Evolutionary conservation across 148 eudicot genomes (phyloP).

Genomic region (Cornus florida): DNA sequence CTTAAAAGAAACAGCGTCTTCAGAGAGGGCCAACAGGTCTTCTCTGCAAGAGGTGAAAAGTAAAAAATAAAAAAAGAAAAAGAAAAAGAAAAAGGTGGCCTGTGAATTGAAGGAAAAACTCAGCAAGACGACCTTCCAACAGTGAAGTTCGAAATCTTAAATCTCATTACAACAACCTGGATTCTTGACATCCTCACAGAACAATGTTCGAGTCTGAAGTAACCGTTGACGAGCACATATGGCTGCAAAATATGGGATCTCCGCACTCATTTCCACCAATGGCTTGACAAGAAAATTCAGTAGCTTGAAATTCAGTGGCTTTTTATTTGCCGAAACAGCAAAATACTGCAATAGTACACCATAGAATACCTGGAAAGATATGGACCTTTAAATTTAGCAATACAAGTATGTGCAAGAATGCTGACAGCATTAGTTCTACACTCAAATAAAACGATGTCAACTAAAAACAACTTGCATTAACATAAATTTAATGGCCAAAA

Average conservation of each 20-base stretch:
- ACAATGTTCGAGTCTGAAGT: conserved; percentile 54
- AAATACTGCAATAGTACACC: conserved; percentile 92
- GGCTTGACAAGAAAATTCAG: conserved; percentile 85
- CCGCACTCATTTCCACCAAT: conserved; percentile 80
- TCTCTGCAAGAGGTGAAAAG: conserved; percentile 39
- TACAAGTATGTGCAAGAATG: background rate
- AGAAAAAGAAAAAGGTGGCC: background rate
- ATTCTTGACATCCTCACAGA: conserved; percentile 75
- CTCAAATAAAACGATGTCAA: background rate
- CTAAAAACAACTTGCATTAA: background rate
- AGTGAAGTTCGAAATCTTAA: background rate
- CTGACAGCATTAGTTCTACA: background rate
- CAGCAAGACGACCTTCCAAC: conserved; percentile 5
- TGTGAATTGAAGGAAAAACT: conserved; percentile 2
- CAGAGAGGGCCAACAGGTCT: conserved; percentile 87
- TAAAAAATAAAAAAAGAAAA: too few relatives aligned
- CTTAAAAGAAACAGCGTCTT: conserved; percentile 85
- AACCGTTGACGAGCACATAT: conserved; percentile 94
- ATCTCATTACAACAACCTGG: conserved; percentile 49
- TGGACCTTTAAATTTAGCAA: background rate
- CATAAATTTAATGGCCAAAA: background rate
- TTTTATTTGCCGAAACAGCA: conserved; percentile 75
- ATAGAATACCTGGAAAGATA: conserved; percentile 72
- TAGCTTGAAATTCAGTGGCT: conserved; percentile 69
- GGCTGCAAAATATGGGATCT: conserved; percentile 89